These are phyloP conservation scores for Cardiospermum halicacabum DNA, from an alignment of 345 rosid genomes.

Conservation along the genomic window DNA sequence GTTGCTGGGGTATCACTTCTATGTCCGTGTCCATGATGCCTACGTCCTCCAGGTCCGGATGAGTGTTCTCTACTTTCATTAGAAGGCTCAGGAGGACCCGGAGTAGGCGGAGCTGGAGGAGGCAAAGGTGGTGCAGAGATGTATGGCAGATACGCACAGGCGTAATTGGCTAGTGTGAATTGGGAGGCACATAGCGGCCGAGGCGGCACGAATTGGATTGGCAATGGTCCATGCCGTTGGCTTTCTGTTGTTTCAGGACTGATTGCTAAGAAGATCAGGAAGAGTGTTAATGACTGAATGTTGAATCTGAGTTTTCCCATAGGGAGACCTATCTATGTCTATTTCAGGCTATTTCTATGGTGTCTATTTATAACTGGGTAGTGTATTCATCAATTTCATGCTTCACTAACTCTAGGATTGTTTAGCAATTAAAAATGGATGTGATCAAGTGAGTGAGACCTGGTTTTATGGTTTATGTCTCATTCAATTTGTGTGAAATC, in stretches of 20 bases:
- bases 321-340: background rate
- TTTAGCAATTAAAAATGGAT: background rate
- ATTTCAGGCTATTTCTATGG: background rate
- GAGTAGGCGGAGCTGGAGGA: slow-evolving; percentile 12
- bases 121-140: slow-evolving; percentile 20
- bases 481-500: slow-evolving; percentile 12
- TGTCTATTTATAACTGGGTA: slow-evolving; percentile 25
- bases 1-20: slow-evolving; percentile 19
- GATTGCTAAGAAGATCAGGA: slow-evolving; percentile 6
- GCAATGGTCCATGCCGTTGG: background rate
- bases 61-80: background rate
- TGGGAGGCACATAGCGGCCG: slow-evolving; percentile 70
- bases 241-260: slow-evolving; percentile 1
- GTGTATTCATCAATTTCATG: slow-evolving; percentile 18
- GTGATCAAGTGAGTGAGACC: background rate
- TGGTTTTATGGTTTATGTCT: background rate
- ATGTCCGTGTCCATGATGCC: slow-evolving; percentile 14
- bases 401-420: background rate
- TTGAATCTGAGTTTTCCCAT: slow-evolving; percentile 26
- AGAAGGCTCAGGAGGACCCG: slow-evolving; percentile 22
- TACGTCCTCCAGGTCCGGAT: background rate
- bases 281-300: slow-evolving; percentile 6
- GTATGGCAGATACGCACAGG: slow-evolving; percentile 46
- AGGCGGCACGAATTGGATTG: slow-evolving; percentile 14
- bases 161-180: slow-evolving; percentile 56